Base-by-base conservation (phyloP, 441 rosid genomes). In the Pelargonium myrrhifolium region DNA sequence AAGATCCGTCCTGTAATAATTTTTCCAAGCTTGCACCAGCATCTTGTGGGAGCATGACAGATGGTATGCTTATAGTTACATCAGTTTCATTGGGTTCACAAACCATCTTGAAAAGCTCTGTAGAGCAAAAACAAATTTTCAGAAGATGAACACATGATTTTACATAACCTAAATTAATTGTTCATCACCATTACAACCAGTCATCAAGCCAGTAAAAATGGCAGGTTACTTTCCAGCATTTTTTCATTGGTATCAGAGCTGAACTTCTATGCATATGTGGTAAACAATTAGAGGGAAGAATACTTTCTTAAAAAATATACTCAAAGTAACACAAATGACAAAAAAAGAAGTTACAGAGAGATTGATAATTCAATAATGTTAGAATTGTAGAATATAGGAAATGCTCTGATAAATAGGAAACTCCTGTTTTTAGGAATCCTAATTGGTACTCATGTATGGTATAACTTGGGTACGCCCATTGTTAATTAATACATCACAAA, bases 71-170 rank as follows among this genome's bases (percentile, higher is more conserved):
- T 51, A 85, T 81, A 14, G 68, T 68, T 70, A 85, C 80, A 71
- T 81, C 79, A 20, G 84, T 72, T 72, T 80, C 83, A 58, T 81
- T 81, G 15, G 62, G 67, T 67, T 83, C 84, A 31, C 89, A 85
- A 26, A 85, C 87, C 89, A 85, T 85, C 84, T 85, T 85, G 75
- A 81, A 83, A 73, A 85, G 89, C 56, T 85, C 87, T 85, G 77
- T 74, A 74, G 68, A 21, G 51, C 39, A 37, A 56, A 20, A 51
- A 28, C 45, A 31, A 37, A 18, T 71, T 31, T 31, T 31, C 37
- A 31, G 10, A 28, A 56, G 31, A 56, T 3, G 62, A 55, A 55
- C 12, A 53, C 2, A n/a, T 18, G 24, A 26, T 10, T 26, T 56
- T 56, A 56, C 28, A 56, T 56, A 18, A 56, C 10, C 37, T 31